These are phyloP conservation scores for Penicillium malachiteum DNA, from an alignment of 495 filamentous ascomycete species.

Conservation along the genomic window DNA sequence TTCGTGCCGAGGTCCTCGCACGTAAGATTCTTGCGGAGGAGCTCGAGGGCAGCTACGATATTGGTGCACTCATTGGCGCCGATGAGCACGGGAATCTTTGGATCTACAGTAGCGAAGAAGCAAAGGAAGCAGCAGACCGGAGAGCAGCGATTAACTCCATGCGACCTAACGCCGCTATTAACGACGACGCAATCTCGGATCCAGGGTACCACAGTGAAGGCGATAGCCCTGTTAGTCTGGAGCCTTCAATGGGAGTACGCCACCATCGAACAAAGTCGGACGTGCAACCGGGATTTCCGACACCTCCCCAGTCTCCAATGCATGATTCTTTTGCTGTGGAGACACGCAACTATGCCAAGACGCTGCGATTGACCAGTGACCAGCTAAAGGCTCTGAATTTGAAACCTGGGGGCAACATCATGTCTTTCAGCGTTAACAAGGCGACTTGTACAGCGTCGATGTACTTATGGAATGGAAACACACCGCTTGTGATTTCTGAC, in stretches of 20 bases:
- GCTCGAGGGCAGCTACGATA: conserved; percentile 91
- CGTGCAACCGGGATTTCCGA: conserved; percentile 64
- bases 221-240: conserved; percentile 40
- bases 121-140: conserved; percentile 71
- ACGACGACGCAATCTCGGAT: conserved; percentile 85
- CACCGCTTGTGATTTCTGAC: conserved; percentile 94
- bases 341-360: conserved; percentile 90
- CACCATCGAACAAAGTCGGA: conserved; percentile 68
- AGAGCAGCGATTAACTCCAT: conserved; percentile 52
- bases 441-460: conserved; percentile 89
- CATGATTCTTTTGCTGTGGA: conserved; percentile 56
- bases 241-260: conserved; percentile 29
- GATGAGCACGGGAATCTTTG: conserved; percentile 95
- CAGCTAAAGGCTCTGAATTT: conserved; percentile 86
- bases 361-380: conserved; percentile 90
- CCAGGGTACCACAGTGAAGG: conserved; percentile 93
- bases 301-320: conserved; percentile 76
- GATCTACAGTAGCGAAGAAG: conserved; percentile 98
- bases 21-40: conserved; percentile 96
- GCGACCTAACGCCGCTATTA: conserved; percentile 52
- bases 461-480: conserved; percentile 87
- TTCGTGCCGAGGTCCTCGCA: conserved; percentile 87
- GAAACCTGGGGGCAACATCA: conserved; percentile 79
- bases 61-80: conserved; percentile 89
- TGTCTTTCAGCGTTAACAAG: conserved; percentile 94